A percentile compares a stretch with the other conserved stretches of the same genome.
phyloP scores from a whole-genome alignment of 2,329 filamentous ascomycete genomes.

The Fusarium armeniacum region DNA sequence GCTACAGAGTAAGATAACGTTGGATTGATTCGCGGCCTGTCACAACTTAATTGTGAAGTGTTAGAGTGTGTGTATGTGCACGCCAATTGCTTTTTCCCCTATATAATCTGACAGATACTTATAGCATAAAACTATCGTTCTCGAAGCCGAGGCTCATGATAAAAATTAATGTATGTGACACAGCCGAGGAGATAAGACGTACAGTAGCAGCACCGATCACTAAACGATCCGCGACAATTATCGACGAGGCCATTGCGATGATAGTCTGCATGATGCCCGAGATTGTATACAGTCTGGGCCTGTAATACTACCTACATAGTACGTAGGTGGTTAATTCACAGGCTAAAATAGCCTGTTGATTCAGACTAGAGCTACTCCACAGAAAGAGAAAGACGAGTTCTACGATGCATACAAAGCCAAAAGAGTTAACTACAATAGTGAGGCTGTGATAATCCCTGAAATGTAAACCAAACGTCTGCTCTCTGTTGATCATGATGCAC shows the following conservation, averaged over 20 bases:
- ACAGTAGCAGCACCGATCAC: slow-evolving; percentile 1
- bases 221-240: not conserved
- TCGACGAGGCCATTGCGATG: not conserved
- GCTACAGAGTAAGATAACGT: not conserved
- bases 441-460: not conserved
- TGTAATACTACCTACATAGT: not conserved
- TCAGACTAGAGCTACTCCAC: not conserved
- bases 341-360: not conserved
- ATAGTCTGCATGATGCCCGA: not conserved
- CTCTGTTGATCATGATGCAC: not conserved
- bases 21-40: slow-evolving; percentile 8
- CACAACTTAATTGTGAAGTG: slow-evolving; percentile 9
- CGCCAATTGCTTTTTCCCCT: not conserved
- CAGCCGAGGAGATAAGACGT: slow-evolving; percentile 7
- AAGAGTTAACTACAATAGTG: not conserved
- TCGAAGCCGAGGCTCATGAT: slow-evolving; percentile 18
- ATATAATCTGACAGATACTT: slow-evolving; percentile 6
- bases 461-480: not conserved
- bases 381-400: not conserved
- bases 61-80: slow-evolving; percentile 10
- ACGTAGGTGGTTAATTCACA: not conserved
- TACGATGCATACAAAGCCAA: not conserved
- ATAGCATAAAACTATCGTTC: not conserved
- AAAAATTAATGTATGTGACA: slow-evolving; percentile 16
- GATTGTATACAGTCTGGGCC: slow-evolving; percentile 2